phyloP scores from a whole-genome alignment of 73 alveolate genomes.

The Uronychia binucleata region DNA sequence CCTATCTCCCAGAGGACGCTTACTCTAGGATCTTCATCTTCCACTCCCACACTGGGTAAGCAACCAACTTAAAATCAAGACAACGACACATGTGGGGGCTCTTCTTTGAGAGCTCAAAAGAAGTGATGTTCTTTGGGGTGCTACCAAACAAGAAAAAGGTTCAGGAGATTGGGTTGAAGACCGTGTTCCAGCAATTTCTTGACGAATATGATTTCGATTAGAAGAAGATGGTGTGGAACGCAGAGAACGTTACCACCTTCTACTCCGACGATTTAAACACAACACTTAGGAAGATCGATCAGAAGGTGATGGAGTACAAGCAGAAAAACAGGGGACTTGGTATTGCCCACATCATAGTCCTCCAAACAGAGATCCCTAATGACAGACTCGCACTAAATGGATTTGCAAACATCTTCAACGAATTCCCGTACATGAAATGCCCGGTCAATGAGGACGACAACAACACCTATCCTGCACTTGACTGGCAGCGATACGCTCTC shows the following conservation, averaged over 20 bases:
- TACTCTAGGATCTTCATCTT: conserved; percentile 4
- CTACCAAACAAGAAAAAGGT: conserved; percentile 33
- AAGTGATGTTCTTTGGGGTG: conserved; percentile 18
- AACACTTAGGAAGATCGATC: conserved; percentile 66
- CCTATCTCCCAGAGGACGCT: background rate
- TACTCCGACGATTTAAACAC: conserved; percentile 43
- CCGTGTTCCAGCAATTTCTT: conserved; percentile 11
- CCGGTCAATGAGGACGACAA: conserved; percentile 55
- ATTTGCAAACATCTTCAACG: conserved; percentile 63
- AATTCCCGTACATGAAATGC: conserved; percentile 69
- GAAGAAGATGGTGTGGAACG: conserved; percentile 26
- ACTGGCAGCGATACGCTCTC: conserved; percentile 83
- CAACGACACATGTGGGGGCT: conserved; percentile 54
- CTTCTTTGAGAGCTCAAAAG: conserved; percentile 26
- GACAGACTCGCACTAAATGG: conserved; percentile 51
- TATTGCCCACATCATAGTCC: conserved; percentile 23
- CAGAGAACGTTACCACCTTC: conserved; percentile 11
- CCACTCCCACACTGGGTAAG: conserved; percentile 25
- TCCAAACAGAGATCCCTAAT: conserved; percentile 43
- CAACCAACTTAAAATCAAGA: no score
- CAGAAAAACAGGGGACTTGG: conserved; percentile 8
- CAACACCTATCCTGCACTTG: conserved; percentile 88
- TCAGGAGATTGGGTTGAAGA: conserved; percentile 11
- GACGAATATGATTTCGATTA: background rate
- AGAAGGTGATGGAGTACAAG: conserved; percentile 62